Evolutionary conservation across 768 basidiomycete species (phyloP).

Genomic region (Phlebiopsis gigantea): DNA sequence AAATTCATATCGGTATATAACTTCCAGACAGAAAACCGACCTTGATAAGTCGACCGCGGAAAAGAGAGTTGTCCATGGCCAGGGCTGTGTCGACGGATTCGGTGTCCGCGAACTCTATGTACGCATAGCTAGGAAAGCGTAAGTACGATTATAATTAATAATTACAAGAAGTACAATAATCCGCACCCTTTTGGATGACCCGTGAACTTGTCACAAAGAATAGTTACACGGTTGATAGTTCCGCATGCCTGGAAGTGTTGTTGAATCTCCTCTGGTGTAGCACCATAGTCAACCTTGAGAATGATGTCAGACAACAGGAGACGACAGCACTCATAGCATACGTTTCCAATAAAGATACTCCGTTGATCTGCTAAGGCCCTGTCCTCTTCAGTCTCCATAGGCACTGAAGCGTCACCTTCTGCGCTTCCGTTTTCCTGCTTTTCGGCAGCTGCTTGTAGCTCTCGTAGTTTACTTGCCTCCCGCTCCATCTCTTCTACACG

Average conservation of each 20-base stretch:
- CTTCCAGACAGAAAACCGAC: conserved; percentile 35
- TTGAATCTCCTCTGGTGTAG: conserved; percentile 98
- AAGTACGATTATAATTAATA: no score
- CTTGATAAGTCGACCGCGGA: conserved; percentile 90
- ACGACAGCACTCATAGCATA: conserved; percentile 35
- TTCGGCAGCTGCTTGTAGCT: conserved; percentile 78
- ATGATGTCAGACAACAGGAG: neutral
- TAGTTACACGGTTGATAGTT: conserved; percentile 97
- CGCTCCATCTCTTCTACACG: conserved; percentile 91
- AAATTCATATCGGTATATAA: neutral
- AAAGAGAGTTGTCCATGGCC: conserved; percentile 93
- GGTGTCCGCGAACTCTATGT: conserved; percentile 96
- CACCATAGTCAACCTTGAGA: conserved; percentile 88
- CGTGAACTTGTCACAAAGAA: conserved; percentile 99
- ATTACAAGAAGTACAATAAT: conserved; percentile 7
- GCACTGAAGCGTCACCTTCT: conserved; percentile 37
- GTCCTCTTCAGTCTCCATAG: conserved; percentile 83
- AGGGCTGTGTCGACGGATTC: conserved; percentile 87
- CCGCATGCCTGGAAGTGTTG: conserved; percentile 96
- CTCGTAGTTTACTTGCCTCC: conserved; percentile 82
- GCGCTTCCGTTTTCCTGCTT: conserved; percentile 44
- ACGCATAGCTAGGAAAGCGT: conserved; percentile 71
- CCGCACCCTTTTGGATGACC: conserved; percentile 96
- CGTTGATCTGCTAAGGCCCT: conserved; percentile 73
- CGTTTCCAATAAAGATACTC: conserved; percentile 96